Evolutionary conservation across 768 basidiomycete genomes (phyloP).

Genomic region (Trametes villosa): DNA sequence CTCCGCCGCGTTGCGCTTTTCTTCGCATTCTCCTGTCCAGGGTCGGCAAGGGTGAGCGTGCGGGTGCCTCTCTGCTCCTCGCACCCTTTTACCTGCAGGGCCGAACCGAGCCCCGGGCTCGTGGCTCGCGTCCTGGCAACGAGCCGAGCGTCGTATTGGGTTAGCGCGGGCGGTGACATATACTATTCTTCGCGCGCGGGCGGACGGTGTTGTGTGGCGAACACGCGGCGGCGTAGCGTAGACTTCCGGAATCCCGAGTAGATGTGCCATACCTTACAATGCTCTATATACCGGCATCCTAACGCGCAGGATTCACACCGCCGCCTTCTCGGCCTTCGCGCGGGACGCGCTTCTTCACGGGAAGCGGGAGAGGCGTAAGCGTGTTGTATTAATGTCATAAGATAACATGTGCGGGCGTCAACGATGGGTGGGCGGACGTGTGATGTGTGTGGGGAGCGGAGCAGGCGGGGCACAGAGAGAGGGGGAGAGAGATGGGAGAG

Average conservation of each 20-base stretch:
- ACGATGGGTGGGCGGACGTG: constrained; percentile 32
- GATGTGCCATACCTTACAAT: constrained; percentile 11
- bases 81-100: background rate
- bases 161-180: constrained; percentile 4
- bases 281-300: constrained; percentile 12
- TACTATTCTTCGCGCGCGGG: background rate
- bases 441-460: constrained; percentile 18
- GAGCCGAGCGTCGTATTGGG: background rate
- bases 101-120: constrained; percentile 6
- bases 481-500: constrained; percentile 25
- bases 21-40: background rate
- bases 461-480: background rate
- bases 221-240: background rate
- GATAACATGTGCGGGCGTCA: constrained; percentile 28
- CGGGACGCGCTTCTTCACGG: too few relatives aligned
- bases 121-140: background rate
- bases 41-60: background rate
- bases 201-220: constrained; percentile 7
- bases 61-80: too few relatives aligned
- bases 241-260: background rate
- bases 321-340: background rate
- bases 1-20: background rate
- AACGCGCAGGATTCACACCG: background rate
- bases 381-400: constrained; percentile 29
- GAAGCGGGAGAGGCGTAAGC: constrained; percentile 19